A percentile compares a stretch with the other conserved stretches of the same genome.
phyloP scores from a whole-genome alignment of 2,329 filamentous ascomycete species.

The Emmonsiellopsis sp. region DNA sequence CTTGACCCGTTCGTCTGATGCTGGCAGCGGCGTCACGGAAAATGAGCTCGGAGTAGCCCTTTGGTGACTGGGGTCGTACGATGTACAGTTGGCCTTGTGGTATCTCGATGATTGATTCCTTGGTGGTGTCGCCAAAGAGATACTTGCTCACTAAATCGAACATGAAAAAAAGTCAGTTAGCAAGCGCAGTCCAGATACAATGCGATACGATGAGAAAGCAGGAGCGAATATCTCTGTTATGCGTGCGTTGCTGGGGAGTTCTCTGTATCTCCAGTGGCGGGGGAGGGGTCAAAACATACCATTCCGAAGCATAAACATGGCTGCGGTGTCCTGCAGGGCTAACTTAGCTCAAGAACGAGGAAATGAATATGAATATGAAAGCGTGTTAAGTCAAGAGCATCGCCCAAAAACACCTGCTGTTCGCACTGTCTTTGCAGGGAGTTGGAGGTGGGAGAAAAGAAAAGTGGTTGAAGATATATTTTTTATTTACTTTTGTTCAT shows the following conservation, averaged over 20 bases:
- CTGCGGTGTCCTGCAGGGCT: conserved; percentile 12
- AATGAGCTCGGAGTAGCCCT: conserved; percentile 97
- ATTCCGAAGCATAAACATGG: conserved; percentile 51
- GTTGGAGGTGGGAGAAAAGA: background rate
- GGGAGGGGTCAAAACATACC: conserved; percentile 34
- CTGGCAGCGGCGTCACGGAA: conserved; percentile 94
- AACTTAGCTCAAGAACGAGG: background rate
- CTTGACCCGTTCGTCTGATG: conserved; percentile 85
- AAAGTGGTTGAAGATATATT: background rate
- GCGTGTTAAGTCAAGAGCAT: background rate
- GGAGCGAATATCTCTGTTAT: conserved; percentile 2
- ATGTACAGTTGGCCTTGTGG: conserved; percentile 95
- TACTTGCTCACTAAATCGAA: conserved; percentile 67
- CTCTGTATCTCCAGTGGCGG: conserved; percentile 15
- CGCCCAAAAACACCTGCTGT: background rate
- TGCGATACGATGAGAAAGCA: background rate
- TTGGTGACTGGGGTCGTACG: conserved; percentile 87
- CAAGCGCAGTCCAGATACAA: background rate
- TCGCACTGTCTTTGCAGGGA: background rate
- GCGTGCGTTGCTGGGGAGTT: conserved; percentile 10
- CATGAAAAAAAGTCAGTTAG: background rate
- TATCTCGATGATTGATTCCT: conserved; percentile 90
- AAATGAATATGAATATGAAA: background rate
- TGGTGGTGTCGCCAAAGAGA: conserved; percentile 78
- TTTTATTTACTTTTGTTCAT: conserved; percentile 1